Evolutionary conservation across 2,329 filamentous ascomycete genomes (phyloP), one percentile per base, ranked within the genome.

Genomic region (Cladosporium oxysporum): DNA sequence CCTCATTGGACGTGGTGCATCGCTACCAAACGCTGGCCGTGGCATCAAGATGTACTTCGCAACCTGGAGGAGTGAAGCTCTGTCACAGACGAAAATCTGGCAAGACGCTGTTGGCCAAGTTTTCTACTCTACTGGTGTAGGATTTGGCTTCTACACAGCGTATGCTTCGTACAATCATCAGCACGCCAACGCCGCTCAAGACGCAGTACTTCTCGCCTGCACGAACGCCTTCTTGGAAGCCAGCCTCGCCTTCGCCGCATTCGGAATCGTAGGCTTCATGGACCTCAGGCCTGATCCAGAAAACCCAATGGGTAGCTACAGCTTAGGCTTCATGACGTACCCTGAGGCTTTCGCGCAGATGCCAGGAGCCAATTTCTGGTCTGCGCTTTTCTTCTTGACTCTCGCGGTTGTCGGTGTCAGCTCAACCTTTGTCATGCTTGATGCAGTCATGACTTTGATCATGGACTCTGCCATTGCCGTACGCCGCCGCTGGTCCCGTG

Each of bases 31-130:
- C 70, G 85, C 85, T 0, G 71, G 79, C 1, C 80, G 80, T 29
- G 85, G 85, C 7, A 78, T 87, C 33, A 81, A 78, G 65, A 78
- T 87, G 0, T 70, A 81, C 16, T 83, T 78, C 76, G 78, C 76
- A 2, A 82, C 79, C 3, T 83, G 80, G 84, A 79, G 84, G 68
- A 79, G 83, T 14, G 78, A 79, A 5, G 78, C 86, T 68, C 77
- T 88, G 0, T 81, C 79, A 6, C 79, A 78, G 0, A 84, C 84
- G 0, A 79, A 78, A 0, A 80, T 87, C 2, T 88, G 85, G 85
- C 85, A 87, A 72, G 84, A 83, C 16, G 85, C 85, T 2, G 81
- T 83, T 5, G 85, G 85, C 1, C 85, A 88, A 66, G 84, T 87
- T 50, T 87, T 87, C 74, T 87, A 86, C 75, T 85, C 83, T 0